Percentiles rank a stretch among this genome's conserved stretches.
phyloP scores from a whole-genome alignment of 1,284 basidiomycete genomes.

The Wolfiporia cocos region DNA sequence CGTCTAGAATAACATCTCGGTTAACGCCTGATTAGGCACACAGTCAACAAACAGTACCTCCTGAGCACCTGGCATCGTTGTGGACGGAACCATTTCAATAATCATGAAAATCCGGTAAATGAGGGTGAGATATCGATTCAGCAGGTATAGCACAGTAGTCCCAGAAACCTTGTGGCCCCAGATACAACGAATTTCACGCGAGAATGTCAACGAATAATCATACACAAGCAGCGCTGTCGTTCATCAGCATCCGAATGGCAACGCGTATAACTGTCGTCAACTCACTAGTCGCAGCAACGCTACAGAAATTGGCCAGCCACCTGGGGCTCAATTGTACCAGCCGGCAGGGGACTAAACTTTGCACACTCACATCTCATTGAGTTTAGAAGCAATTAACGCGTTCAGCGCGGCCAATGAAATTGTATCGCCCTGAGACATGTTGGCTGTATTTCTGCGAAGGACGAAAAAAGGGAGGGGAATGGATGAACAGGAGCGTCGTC shows the following conservation, averaged over 20 bases:
- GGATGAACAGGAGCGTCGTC: too few relatives aligned
- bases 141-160: slow-evolving; percentile 12
- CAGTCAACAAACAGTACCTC: slow-evolving; percentile 2
- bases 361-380: slow-evolving; percentile 5
- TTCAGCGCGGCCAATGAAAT: neutral
- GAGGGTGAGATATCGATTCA: slow-evolving; percentile 15
- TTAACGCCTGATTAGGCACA: neutral
- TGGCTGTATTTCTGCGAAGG: slow-evolving; percentile 8
- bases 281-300: slow-evolving; percentile 8
- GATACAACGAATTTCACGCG: slow-evolving; percentile 11
- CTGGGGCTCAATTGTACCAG: too few relatives aligned
- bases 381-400: slow-evolving; percentile 2
- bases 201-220: slow-evolving; percentile 15
- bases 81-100: slow-evolving; percentile 8
- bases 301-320: slow-evolving; percentile 7
- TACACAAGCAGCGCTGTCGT: slow-evolving; percentile 11
- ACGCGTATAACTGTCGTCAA: neutral
- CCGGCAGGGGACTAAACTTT: too few relatives aligned
- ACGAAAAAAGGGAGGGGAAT: too few relatives aligned
- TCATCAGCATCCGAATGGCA: neutral
- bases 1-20: too few relatives aligned
- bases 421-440: slow-evolving; percentile 9
- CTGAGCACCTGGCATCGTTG: slow-evolving; percentile 2
- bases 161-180: slow-evolving; percentile 15
- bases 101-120: slow-evolving; percentile 10